phyloP scores from a whole-genome alignment of 371 early-diverging fungal genomes.

The Mucor indicus region DNA sequence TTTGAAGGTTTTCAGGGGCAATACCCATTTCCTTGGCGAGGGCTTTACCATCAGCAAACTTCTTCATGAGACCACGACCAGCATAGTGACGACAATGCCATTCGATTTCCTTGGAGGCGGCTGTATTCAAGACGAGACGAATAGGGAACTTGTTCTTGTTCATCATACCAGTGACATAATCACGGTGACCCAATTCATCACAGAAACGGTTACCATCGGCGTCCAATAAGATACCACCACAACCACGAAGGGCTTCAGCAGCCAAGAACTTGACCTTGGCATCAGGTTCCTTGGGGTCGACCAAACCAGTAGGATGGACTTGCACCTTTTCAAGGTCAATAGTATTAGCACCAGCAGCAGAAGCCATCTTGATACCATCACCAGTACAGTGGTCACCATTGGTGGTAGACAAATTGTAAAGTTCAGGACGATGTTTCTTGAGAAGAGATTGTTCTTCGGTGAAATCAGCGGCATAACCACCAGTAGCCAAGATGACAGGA shows the following conservation, averaged over 20 bases:
- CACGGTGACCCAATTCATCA: slow-evolving; percentile 90
- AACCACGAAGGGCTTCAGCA: slow-evolving; percentile 96
- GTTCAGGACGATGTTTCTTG: slow-evolving; percentile 69
- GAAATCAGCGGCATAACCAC: slow-evolving; percentile 87
- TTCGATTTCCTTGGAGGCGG: slow-evolving; percentile 86
- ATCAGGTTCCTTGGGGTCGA: slow-evolving; percentile 87
- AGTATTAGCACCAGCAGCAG: slow-evolving; percentile 78
- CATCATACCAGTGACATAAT: slow-evolving; percentile 84
- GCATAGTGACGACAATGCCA: slow-evolving; percentile 95
- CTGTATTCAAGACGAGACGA: slow-evolving; percentile 81
- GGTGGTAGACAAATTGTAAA: slow-evolving; percentile 73
- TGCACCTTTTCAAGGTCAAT: slow-evolving; percentile 96
- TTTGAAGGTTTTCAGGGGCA: slow-evolving; percentile 59
- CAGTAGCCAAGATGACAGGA: slow-evolving; percentile 93
- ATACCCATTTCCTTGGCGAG: slow-evolving; percentile 85
- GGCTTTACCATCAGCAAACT: slow-evolving; percentile 69
- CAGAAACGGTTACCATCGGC: slow-evolving; percentile 90
- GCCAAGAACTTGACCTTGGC: slow-evolving; percentile 88
- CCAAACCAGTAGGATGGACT: slow-evolving; percentile 96
- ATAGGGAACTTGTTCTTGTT: slow-evolving; percentile 82
- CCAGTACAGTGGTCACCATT: slow-evolving; percentile 96
- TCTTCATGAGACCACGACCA: slow-evolving; percentile 87
- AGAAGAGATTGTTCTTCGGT: slow-evolving; percentile 57
- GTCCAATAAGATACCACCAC: slow-evolving; percentile 85
- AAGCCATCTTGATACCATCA: slow-evolving; percentile 92